Evolutionary conservation across 148 eudicot genomes (phyloP).

Genomic region (Silene latifolia): DNA sequence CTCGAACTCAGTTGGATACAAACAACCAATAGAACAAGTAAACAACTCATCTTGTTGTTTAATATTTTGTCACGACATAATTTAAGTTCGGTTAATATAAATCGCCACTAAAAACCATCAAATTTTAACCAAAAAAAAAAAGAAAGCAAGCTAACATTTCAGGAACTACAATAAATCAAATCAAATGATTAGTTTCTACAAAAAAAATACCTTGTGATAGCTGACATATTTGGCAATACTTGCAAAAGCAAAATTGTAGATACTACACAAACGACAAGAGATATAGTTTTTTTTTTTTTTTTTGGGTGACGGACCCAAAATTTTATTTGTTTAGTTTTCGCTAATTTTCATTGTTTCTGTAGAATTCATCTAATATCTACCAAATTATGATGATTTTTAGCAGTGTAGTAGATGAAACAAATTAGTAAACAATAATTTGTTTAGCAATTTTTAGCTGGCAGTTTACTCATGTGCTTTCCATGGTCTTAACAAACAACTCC

Average conservation of each 20-base stretch:
- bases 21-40: too few species aligned
- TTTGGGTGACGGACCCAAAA: too few species aligned
- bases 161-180: not conserved
- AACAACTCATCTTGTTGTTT: too few species aligned
- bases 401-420: constrained; percentile 9
- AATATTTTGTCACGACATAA: too few species aligned
- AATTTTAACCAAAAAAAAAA: not conserved
- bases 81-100: too few species aligned
- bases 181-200: too few species aligned
- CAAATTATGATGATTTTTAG: not conserved
- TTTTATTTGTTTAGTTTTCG: not conserved
- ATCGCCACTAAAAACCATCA: not conserved
- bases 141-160: not conserved
- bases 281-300: too few species aligned
- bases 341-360: not conserved
- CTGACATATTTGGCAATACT: constrained; percentile 4
- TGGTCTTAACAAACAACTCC: constrained; percentile 48
- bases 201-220: constrained; percentile 6
- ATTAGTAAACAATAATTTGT: not conserved
- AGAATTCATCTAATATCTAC: not conserved
- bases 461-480: constrained; percentile 62
- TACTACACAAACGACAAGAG: not conserved
- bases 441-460: constrained; percentile 21
- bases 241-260: not conserved
- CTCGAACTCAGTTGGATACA: too few species aligned